Conservation (phyloP, 2,329 filamentous ascomycete species). For the Xylaria sp. region DNA sequence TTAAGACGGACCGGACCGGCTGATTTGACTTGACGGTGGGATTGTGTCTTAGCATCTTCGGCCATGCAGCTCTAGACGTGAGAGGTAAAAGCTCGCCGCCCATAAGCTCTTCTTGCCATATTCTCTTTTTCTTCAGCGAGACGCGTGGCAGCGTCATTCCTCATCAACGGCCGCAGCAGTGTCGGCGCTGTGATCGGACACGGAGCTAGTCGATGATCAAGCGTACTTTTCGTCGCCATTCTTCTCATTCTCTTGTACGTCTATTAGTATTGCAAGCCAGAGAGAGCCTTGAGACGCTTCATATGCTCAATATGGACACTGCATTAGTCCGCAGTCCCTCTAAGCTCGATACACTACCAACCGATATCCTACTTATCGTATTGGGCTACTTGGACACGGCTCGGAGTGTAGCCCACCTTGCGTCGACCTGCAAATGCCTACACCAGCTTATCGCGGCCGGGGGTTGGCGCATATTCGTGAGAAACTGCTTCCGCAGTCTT, state of each 20-base stretch:
- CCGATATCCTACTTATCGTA: slow-evolving; percentile 63
- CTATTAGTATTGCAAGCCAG: neutral
- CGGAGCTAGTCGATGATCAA: neutral
- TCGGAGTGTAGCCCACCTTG: slow-evolving; percentile 58
- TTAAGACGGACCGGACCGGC: neutral
- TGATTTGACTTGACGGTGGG: neutral
- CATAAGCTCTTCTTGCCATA: neutral
- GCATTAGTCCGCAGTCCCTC: slow-evolving; percentile 37
- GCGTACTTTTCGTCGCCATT: neutral
- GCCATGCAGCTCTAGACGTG: neutral
- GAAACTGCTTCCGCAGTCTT: slow-evolving; percentile 57
- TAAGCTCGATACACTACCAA: slow-evolving; percentile 58
- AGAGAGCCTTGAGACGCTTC: neutral
- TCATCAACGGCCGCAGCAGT: neutral
- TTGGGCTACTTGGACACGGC: slow-evolving; percentile 61
- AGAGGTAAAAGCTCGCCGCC: neutral
- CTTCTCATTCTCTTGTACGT: neutral
- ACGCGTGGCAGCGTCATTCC: neutral
- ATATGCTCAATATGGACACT: slow-evolving; percentile 27
- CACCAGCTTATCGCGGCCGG: slow-evolving; percentile 53
- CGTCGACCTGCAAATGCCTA: slow-evolving; percentile 54
- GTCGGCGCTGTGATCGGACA: neutral
- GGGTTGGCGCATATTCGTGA: slow-evolving; percentile 64
- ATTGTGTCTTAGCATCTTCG: neutral
- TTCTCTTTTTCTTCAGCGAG: neutral